These are phyloP conservation scores for Fraxinus cuspidata DNA, from an alignment of 257 asterid genomes.

Conservation along the genomic window DNA sequence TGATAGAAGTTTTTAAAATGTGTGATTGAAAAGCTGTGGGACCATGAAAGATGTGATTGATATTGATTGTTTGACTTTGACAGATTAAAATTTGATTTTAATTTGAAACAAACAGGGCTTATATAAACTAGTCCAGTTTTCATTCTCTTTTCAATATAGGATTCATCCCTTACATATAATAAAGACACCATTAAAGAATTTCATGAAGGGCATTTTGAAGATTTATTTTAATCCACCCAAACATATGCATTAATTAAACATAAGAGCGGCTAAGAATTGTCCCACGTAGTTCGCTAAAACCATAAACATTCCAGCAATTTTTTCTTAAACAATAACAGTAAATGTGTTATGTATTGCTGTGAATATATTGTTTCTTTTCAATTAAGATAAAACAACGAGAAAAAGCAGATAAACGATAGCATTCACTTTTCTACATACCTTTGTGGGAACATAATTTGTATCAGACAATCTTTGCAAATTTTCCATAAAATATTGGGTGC, in stretches of 20 bases:
- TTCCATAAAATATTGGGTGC: conserved; percentile 92
- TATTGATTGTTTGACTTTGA: too few species aligned
- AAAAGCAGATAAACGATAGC: conserved; percentile 8
- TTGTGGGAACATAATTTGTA: conserved; percentile 75
- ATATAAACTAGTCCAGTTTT: neutral
- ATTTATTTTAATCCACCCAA: neutral
- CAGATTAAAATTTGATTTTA: too few species aligned
- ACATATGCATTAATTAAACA: neutral
- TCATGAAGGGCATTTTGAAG: neutral
- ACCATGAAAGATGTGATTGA: too few species aligned
- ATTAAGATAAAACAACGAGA: conserved; percentile 5
- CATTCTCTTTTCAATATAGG: neutral
- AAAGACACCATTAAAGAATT: neutral
- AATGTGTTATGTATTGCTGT: neutral
- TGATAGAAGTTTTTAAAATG: too few species aligned
- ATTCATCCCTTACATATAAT: neutral
- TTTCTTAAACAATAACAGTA: neutral
- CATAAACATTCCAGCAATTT: neutral
- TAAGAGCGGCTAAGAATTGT: neutral
- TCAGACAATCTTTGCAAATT: conserved; percentile 80
- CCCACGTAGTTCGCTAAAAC: neutral
- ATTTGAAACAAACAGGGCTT: too few species aligned
- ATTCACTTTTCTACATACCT: conserved; percentile 49
- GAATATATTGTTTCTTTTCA: neutral
- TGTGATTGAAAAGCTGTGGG: too few species aligned